Base-by-base conservation (phyloP, 2,329 filamentous ascomycete genomes). In the Sordariomycetes sp. region DNA sequence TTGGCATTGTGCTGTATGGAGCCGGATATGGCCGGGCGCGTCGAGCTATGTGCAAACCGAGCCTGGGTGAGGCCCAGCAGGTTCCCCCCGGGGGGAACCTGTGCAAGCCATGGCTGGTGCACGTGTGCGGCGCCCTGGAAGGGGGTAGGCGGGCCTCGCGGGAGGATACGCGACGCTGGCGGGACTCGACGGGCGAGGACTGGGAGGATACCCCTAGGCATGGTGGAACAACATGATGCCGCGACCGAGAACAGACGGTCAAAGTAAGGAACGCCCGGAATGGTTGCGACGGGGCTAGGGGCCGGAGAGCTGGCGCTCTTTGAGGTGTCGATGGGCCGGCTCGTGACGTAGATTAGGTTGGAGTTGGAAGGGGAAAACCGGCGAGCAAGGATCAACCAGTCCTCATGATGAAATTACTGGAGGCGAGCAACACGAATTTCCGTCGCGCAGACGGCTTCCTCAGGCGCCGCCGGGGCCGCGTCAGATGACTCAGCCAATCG, bases 161-260 rank as follows among this genome's bases (percentile, higher is more conserved):
- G 51, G 18, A 32, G 56, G 46, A 24, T 50, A 24, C 22, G 46
- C 12, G 46, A 12, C 20, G 46, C 50, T 58, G 50, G 51, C 50
- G 53, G 50, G 50, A 53, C 56, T 58, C 56, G 56, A 37, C 46
- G 43, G 40, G 55, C 55, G 22, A 58, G 40, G 56, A 58, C 56
- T 58, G 56, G 56, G 56, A 58, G 50, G 40, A 53, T 58, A 54
- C 56, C 56, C 56, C 56, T 58, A 58, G 56, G 50, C 56, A 58
- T 58, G 34, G 46, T 54, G 56, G 56, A 58, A 37, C 56, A 58
- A 53, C 56, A 58, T 58, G 51, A 34, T 58, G 56, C 40, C 56
- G 55, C 56, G 40, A n/a, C 28, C 34, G 48, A 24, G 56, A 40
- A 16, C 46, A 50, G n/a, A 24, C 22, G 20, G 22, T n/a, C n/a